Evolutionary conservation across 1,284 basidiomycete species (phyloP).

Genomic region (Tranzscheliella williamsii): DNA sequence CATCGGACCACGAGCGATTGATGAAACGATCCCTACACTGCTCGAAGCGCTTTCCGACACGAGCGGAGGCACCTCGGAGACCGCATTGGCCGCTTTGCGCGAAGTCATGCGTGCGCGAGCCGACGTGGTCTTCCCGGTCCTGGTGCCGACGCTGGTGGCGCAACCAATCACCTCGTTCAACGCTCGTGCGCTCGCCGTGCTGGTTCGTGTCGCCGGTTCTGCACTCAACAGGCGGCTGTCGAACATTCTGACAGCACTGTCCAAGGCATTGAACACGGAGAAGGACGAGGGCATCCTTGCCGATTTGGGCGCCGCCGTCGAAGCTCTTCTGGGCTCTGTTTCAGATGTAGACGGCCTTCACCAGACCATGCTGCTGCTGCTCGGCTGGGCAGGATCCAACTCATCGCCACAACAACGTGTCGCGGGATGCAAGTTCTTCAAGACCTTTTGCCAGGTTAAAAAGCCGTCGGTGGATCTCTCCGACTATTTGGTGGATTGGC

Average conservation of each 20-base stretch:
- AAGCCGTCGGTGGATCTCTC: constrained; percentile 37
- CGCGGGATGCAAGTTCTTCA: constrained; percentile 48
- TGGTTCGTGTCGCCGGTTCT: constrained; percentile 89
- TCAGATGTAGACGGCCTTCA: constrained; percentile 53
- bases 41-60: constrained; percentile 74
- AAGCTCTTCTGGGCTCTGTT: constrained; percentile 47
- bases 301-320: constrained; percentile 35
- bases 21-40: constrained; percentile 93
- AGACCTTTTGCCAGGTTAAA: constrained; percentile 51
- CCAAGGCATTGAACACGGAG: constrained; percentile 48
- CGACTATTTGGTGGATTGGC: constrained; percentile 86
- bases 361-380: constrained; percentile 57
- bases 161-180: constrained; percentile 94
- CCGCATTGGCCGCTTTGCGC: constrained; percentile 83
- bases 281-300: constrained; percentile 38
- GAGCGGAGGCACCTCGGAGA: constrained; percentile 76
- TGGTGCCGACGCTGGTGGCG: constrained; percentile 88
- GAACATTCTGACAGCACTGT: constrained; percentile 52
- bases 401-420: constrained; percentile 37
- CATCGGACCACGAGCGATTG: constrained; percentile 86
- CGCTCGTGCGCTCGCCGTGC: constrained; percentile 82
- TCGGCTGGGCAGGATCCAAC: constrained; percentile 54
- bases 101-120: constrained; percentile 69
- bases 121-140: constrained; percentile 90
- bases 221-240: constrained; percentile 70